Conservation (phyloP, 768 basidiomycete species). For the Suillus bovinus region DNA sequence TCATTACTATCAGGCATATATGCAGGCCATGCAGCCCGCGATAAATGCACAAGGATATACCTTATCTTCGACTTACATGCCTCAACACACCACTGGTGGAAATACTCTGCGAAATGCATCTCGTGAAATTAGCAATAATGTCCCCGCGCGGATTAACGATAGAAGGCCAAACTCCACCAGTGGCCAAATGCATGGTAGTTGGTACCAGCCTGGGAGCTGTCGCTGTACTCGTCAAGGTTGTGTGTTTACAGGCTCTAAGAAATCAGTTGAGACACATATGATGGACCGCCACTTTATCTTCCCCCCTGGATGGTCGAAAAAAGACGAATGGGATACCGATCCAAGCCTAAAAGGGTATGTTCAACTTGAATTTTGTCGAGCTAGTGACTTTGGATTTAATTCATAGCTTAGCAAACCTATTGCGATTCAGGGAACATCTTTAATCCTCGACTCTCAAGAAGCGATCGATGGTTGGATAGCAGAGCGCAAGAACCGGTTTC, state of each 20-base stretch:
- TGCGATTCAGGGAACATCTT: conserved; percentile 76
- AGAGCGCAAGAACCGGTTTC: conserved; percentile 87
- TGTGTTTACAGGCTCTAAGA: conserved; percentile 64
- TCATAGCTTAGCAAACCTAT: conserved; percentile 56
- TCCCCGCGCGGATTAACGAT: conserved; percentile 7
- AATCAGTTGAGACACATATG: conserved; percentile 76
- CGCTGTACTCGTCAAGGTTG: conserved; percentile 68
- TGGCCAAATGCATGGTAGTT: conserved; percentile 33
- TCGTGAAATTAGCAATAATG: conserved; percentile 5
- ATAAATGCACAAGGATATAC: conserved; percentile 38
- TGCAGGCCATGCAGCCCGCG: conserved; percentile 32
- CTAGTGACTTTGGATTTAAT: not conserved
- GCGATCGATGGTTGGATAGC: conserved; percentile 82
- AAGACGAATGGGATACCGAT: conserved; percentile 77
- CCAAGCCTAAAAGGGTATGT: conserved; percentile 75
- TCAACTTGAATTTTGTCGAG: not conserved
- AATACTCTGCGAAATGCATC: not conserved
- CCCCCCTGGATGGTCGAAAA: conserved; percentile 70
- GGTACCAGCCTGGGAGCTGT: conserved; percentile 63
- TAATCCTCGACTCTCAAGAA: conserved; percentile 80
- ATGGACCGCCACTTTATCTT: conserved; percentile 91
- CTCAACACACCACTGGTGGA: conserved; percentile 13
- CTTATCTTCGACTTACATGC: conserved; percentile 39
- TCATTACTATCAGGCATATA: conserved; percentile 59
- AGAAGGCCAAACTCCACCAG: conserved; percentile 17